Percentiles rank a stretch among this genome's conserved stretches.
phyloP scores from a whole-genome alignment of 352 stramenopile genomes.

The Phytopythium boreale region DNA sequence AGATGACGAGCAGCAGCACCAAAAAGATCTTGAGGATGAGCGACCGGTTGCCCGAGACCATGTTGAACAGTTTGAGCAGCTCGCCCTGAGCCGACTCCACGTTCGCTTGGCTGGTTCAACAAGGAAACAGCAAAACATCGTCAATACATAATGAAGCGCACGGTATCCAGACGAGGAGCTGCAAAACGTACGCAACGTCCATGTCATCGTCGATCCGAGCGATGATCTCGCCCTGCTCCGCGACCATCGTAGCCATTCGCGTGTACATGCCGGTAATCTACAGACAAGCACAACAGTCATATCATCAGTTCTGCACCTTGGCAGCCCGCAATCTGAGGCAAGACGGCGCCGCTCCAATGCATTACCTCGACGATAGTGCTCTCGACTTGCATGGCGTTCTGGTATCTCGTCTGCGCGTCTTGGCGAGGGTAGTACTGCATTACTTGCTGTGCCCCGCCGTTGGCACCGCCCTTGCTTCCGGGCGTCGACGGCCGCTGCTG shows the following conservation, averaged over 20 bases:
- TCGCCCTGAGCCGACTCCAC: slow-evolving; percentile 70
- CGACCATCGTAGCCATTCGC: slow-evolving; percentile 80
- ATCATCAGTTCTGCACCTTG: not conserved
- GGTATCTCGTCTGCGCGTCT: slow-evolving; percentile 67
- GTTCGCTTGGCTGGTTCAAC: slow-evolving; percentile 53
- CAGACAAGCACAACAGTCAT: not conserved
- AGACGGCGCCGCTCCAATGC: not conserved
- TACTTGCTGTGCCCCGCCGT: slow-evolving; percentile 35
- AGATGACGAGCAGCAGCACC: slow-evolving; percentile 78
- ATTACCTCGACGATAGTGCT: slow-evolving; percentile 81
- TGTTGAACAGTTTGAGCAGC: slow-evolving; percentile 83
- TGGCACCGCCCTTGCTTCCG: slow-evolving; percentile 10
- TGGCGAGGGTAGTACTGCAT: slow-evolving; percentile 66
- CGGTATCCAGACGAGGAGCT: not conserved
- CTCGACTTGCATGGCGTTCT: slow-evolving; percentile 78
- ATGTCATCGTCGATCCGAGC: slow-evolving; percentile 85
- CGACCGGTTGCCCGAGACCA: slow-evolving; percentile 74
- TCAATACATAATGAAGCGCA: not conserved
- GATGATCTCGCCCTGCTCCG: slow-evolving; percentile 78
- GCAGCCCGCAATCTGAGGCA: not conserved
- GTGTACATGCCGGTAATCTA: slow-evolving; percentile 88
- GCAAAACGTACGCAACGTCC: slow-evolving; percentile 71
- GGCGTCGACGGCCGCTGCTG: slow-evolving; percentile 39
- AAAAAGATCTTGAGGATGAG: slow-evolving; percentile 88
- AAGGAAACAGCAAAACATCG: no score